Evolutionary conservation across 2,329 filamentous ascomycete species (phyloP), one percentile per base, ranked within the genome.

Genomic region (Sporothrix protearum): DNA sequence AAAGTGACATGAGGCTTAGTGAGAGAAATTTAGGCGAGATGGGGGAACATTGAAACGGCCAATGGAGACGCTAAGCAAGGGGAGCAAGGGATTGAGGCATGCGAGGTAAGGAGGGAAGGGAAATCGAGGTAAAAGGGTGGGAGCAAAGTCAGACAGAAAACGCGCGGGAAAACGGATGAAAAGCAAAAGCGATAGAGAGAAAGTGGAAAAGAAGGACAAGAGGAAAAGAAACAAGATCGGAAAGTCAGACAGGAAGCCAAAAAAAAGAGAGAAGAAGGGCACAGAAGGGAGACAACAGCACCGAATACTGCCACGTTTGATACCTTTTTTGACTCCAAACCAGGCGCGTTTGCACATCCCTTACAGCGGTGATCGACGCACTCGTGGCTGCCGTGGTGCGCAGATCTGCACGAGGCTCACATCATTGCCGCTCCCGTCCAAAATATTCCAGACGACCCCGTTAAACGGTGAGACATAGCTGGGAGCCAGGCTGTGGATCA

Each of bases 51-150:
- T 69, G 67, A 69, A 69, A 69, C 51, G 36, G 36, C 67, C 51
- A 47, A 57, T 47, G 36, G 51, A 69, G 33, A 30, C 67, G 67
- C 67, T 69, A 69, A 51, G 51, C 51, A 69, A 28, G 66, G 66
- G 64, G 64, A 9, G 66, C 28, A 53, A 36, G 28, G 63, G 45
- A 36, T 51, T 19, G 28, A 67, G 45, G 63, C 19, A 7, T 2
- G 22, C 42, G 14, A 33, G 3, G 63, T 30, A n/a, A 59, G 55
- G 55, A 59, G 28, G 51, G 51, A 59, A 59, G 14, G 30, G 16
- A 10, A 25, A 19, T 8, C 25, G 55, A 59, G 55, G 30, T 25
- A 49, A 33, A 66, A 49, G 28, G 49, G 28, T 30, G 28, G 42
- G 25, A 39, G 33, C 45, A 49, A 66, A 33, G 55, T 59, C 22